Evolutionary conservation across 352 stramenopile species (phyloP).

Genomic region (Blastocystis hominis): DNA sequence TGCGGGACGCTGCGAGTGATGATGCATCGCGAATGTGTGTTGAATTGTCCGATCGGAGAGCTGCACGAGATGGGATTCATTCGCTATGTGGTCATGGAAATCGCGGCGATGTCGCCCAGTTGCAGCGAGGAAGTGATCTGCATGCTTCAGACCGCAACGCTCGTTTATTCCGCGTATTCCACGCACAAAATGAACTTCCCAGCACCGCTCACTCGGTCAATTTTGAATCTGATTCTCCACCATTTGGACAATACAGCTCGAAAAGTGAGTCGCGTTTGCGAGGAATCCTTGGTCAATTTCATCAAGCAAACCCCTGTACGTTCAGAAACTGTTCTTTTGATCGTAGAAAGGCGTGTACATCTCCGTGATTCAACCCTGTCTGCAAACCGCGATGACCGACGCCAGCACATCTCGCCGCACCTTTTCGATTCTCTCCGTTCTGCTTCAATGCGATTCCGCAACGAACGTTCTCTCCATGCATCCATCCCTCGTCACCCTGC

Average conservation of each 20-base stretch:
- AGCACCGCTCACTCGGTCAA: background rate
- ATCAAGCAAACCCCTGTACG: background rate
- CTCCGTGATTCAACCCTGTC: background rate
- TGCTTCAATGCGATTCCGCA: conserved; percentile 1
- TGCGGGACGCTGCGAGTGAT: background rate
- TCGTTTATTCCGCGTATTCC: background rate
- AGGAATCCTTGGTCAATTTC: background rate
- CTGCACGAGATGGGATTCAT: background rate
- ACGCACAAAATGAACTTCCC: background rate
- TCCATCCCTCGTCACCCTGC: background rate
- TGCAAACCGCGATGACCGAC: background rate
- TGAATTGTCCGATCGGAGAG: background rate
- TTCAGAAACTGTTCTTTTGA: background rate
- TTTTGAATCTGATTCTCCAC: background rate
- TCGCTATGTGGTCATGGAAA: background rate
- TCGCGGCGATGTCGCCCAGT: background rate
- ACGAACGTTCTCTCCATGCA: background rate
- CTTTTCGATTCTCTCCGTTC: background rate
- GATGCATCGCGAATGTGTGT: background rate
- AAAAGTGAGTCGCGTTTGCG: background rate
- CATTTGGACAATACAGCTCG: background rate
- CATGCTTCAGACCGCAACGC: background rate
- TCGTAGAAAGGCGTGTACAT: background rate
- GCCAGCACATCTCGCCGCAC: background rate
- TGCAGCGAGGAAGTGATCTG: background rate